Percentiles rank a stretch among this genome's conserved stretches.
Evolutionary conservation across 2,329 filamentous ascomycete species (phyloP).

Genomic region (Diaporthe eres): DNA sequence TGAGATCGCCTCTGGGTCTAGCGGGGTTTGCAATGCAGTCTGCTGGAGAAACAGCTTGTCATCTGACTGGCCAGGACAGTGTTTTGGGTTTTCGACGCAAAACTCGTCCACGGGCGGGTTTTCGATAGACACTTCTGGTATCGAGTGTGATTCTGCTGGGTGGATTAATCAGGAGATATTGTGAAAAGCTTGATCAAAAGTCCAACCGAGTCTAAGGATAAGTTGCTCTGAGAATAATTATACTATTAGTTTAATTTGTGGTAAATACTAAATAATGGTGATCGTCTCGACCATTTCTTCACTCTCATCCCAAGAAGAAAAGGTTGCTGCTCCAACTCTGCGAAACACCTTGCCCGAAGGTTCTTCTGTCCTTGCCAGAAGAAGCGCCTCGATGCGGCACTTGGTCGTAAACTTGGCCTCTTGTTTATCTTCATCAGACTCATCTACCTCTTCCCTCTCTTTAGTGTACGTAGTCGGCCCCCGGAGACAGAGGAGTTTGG

Average conservation of each 20-base stretch:
- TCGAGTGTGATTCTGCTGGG: background rate
- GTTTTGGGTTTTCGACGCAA: background rate
- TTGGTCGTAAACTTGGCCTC: background rate
- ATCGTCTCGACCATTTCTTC: constrained; percentile 1
- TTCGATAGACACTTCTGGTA: background rate
- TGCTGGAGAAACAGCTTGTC: background rate
- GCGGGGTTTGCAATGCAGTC: background rate
- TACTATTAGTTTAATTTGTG: background rate
- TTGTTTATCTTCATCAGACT: background rate
- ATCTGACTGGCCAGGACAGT: background rate
- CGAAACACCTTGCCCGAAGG: constrained; percentile 1
- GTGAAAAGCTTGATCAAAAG: background rate
- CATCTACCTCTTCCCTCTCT: background rate
- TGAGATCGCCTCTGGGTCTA: background rate
- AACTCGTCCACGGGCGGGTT: constrained; percentile 1
- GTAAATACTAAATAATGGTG: background rate
- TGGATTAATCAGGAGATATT: constrained; percentile 13
- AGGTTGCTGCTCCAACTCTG: constrained; percentile 17
- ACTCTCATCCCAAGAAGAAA: constrained; percentile 11
- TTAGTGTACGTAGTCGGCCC: background rate
- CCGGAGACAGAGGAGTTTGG: constrained; percentile 9
- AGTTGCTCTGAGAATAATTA: background rate
- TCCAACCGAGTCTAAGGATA: too few relatives aligned
- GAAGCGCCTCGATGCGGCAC: background rate
- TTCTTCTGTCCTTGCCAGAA: constrained; percentile 2